Conservation (phyloP, 345 rosid genomes). For the Noccaea caerulescens region DNA sequence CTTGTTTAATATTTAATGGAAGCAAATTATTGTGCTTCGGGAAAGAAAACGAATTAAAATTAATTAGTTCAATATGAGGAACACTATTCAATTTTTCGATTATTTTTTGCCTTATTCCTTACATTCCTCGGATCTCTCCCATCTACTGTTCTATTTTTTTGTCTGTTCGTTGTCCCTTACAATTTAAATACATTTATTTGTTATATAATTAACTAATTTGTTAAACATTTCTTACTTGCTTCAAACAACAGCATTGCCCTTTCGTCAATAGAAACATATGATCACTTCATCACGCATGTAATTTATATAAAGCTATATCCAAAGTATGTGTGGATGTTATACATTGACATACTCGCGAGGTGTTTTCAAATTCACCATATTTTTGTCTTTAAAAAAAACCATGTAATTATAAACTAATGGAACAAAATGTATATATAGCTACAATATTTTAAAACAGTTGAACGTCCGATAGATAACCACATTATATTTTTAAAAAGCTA, state of each 20-base stretch:
- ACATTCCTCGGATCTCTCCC: slow-evolving; percentile 42
- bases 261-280: slow-evolving; percentile 1
- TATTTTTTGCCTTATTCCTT: not conserved
- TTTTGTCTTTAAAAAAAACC: too few relatives aligned
- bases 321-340: not conserved
- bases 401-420: too few relatives aligned
- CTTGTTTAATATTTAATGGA: slow-evolving; percentile 30
- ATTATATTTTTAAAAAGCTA: too few relatives aligned
- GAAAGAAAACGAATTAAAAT: slow-evolving; percentile 23
- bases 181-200: not conserved
- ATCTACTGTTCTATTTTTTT: slow-evolving; percentile 25
- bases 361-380: not conserved
- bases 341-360: not conserved
- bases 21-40: slow-evolving; percentile 33
- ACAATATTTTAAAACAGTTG: too few relatives aligned
- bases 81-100: slow-evolving; percentile 17
- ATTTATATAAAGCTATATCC: not conserved
- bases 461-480: too few relatives aligned
- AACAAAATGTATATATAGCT: too few relatives aligned
- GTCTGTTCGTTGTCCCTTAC: slow-evolving; percentile 30
- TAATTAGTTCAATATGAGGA: not conserved
- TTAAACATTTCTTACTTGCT: slow-evolving; percentile 12
- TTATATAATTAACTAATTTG: not conserved
- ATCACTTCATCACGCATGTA: slow-evolving; percentile 24
- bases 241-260: slow-evolving; percentile 28